phyloP scores from a whole-genome alignment of 768 basidiomycete species.

The Boletus patriciae region DNA sequence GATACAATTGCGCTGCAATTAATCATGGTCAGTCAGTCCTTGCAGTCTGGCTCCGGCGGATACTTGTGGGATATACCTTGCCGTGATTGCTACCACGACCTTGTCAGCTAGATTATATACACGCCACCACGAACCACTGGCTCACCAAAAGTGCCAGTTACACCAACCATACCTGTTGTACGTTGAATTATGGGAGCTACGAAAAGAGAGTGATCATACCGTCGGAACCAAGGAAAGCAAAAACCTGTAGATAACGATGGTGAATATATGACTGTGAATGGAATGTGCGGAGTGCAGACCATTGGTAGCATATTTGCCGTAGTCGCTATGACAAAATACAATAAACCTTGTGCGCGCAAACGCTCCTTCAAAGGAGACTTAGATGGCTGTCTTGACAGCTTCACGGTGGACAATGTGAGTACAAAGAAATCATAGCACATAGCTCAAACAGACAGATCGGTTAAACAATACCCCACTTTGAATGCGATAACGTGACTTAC shows the following conservation, averaged over 20 bases:
- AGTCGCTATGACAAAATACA: slow-evolving; percentile 15
- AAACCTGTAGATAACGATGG: slow-evolving; percentile 5
- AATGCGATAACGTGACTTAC: slow-evolving; percentile 4
- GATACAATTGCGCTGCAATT: slow-evolving; percentile 16
- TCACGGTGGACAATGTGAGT: slow-evolving; percentile 14
- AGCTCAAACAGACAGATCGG: slow-evolving; percentile 3
- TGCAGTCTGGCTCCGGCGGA: background rate
- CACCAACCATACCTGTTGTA: slow-evolving; percentile 3
- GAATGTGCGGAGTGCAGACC: background rate
- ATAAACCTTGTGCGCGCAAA: slow-evolving; percentile 18
- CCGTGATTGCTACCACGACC: slow-evolving; percentile 2
- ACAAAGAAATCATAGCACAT: slow-evolving; percentile 22
- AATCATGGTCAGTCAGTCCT: background rate
- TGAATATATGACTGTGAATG: background rate
- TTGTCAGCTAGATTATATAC: background rate
- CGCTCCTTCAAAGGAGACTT: slow-evolving; percentile 11
- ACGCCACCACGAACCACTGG: background rate
- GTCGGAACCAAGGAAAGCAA: background rate
- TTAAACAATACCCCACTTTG: background rate
- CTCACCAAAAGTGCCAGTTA: slow-evolving; percentile 6
- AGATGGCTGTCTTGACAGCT: slow-evolving; percentile 12
- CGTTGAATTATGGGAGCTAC: background rate
- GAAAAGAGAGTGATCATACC: background rate
- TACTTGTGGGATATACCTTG: slow-evolving; percentile 8
- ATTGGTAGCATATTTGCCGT: slow-evolving; percentile 9